phyloP scores from a whole-genome alignment of 768 basidiomycete species.

The Pisolithus orientalis region DNA sequence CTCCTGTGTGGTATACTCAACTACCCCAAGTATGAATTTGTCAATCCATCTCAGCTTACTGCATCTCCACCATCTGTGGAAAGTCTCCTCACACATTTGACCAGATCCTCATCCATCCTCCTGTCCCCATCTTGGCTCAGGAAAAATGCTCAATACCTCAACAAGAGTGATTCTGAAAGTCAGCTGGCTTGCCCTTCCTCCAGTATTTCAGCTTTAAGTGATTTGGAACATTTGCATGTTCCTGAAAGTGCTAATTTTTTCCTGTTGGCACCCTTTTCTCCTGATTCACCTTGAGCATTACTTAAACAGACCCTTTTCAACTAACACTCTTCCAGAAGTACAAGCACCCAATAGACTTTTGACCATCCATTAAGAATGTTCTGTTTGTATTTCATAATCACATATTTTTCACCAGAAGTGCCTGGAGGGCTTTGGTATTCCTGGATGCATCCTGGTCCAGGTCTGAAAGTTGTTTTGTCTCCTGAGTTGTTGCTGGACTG shows the following conservation, averaged over 20 bases:
- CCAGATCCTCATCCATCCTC: slow-evolving; percentile 36
- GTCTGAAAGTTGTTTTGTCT: no score
- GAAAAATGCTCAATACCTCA: slow-evolving; percentile 43
- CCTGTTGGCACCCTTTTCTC: slow-evolving; percentile 30
- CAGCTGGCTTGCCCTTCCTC: slow-evolving; percentile 20
- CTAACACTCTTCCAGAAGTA: no score
- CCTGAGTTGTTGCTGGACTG: no score
- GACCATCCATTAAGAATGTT: no score
- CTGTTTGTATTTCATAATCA: no score
- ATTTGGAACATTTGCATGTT: slow-evolving; percentile 22
- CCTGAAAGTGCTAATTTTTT: slow-evolving; percentile 24
- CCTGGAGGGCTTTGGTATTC: no score
- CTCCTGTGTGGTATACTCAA: slow-evolving; percentile 19
- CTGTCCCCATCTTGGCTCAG: slow-evolving; percentile 58
- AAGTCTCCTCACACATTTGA: slow-evolving; percentile 31
- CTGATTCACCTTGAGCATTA: slow-evolving; percentile 35
- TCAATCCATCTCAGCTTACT: slow-evolving; percentile 45
- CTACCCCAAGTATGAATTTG: slow-evolving; percentile 34
- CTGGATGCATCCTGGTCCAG: no score
- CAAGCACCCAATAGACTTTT: no score
- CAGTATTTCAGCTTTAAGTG: slow-evolving; percentile 27
- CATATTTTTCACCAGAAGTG: no score
- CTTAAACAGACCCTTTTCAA: no score
- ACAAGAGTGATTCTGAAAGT: slow-evolving; percentile 21
- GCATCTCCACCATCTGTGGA: slow-evolving; percentile 37